Conservation (phyloP, 345 rosid genomes). For the Salix udensis region DNA sequence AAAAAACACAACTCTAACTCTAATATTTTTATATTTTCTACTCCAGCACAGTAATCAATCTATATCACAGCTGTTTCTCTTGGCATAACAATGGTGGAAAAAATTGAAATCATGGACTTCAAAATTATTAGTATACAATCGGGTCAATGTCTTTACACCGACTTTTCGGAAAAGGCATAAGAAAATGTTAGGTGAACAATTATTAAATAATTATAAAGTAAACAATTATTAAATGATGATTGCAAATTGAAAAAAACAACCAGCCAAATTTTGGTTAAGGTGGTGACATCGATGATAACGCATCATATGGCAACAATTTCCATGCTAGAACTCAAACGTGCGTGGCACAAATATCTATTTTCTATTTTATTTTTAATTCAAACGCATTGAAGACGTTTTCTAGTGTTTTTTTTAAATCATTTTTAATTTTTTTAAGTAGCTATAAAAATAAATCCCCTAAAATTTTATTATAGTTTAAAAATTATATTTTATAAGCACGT, state of each 20-base stretch:
- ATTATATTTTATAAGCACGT: no score
- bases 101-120: neutral
- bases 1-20: no score
- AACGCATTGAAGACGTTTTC: no score
- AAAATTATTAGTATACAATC: neutral
- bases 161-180: neutral
- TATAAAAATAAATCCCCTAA: no score
- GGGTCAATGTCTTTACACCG: neutral
- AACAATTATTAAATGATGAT: neutral
- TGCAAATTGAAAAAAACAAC: neutral
- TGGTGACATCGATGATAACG: neutral
- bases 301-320: neutral
- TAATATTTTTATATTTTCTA: no score
- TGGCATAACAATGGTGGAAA: neutral
- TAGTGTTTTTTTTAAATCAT: no score
- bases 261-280: neutral
- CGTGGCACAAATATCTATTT: neutral
- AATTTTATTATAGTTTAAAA: no score
- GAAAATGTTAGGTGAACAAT: no score
- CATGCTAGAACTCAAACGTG: neutral
- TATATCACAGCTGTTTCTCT: neutral
- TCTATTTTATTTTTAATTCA: neutral
- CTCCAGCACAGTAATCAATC: no score
- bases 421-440: no score
- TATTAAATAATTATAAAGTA: neutral